Conservation (phyloP, 768 basidiomycete genomes). For the Chalciporus piperatus region DNA sequence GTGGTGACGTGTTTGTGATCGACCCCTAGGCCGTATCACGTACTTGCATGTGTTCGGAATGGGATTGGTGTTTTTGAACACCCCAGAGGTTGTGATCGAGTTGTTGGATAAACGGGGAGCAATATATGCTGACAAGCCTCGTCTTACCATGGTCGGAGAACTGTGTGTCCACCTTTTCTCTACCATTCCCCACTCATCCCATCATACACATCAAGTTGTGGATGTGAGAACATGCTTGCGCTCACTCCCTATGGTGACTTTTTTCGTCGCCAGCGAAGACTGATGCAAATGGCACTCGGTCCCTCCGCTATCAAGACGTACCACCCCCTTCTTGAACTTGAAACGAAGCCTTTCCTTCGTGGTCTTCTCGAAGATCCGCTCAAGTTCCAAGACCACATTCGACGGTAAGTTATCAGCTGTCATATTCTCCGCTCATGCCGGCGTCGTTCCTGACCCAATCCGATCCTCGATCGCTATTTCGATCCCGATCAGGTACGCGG, state of each 20-base stretch:
- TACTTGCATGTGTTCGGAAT: constrained; percentile 67
- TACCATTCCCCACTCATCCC: neutral
- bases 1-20: neutral
- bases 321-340: constrained; percentile 53
- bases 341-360: constrained; percentile 56
- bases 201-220: constrained; percentile 35
- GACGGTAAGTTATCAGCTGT: constrained; percentile 23
- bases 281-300: constrained; percentile 65
- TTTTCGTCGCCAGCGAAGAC: constrained; percentile 60
- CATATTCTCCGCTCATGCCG: too few relatives aligned
- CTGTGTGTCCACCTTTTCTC: constrained; percentile 43
- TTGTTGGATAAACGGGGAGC: constrained; percentile 68
- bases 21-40: constrained; percentile 49
- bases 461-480: constrained; percentile 4
- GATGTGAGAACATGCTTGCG: constrained; percentile 69
- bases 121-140: constrained; percentile 74
- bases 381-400: constrained; percentile 35
- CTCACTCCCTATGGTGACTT: constrained; percentile 66
- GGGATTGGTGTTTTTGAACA: constrained; percentile 66
- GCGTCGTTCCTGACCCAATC: too few relatives aligned
- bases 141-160: constrained; percentile 67
- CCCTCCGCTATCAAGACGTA: constrained; percentile 51
- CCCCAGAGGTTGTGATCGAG: constrained; percentile 54
- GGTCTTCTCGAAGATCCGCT: constrained; percentile 45
- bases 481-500: constrained; percentile 41